Conservation (phyloP, 345 rosid genomes). For the Isatis tinctoria region DNA sequence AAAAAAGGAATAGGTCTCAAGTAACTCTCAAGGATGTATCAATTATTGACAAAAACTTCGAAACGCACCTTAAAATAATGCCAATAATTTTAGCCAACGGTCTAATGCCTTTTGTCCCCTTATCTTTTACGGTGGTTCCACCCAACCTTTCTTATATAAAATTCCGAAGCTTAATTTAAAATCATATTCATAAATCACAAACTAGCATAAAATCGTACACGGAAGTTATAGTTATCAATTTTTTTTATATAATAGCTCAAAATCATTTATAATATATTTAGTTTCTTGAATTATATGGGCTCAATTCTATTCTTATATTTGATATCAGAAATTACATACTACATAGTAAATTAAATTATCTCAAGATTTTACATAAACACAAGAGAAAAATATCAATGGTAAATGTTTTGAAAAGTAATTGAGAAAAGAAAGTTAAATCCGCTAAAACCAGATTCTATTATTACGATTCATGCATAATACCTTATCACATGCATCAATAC, state of each 20-base stretch:
- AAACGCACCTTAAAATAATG: neutral
- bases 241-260: neutral
- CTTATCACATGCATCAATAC: neutral
- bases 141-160: neutral
- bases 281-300: neutral
- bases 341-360: neutral
- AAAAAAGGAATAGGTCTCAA: neutral
- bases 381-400: neutral
- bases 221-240: neutral
- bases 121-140: slow-evolving; percentile 20
- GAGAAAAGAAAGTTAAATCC: neutral
- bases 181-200: neutral
- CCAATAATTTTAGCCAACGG: slow-evolving; percentile 26
- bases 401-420: neutral
- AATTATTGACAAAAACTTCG: slow-evolving; percentile 15
- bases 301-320: neutral
- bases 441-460: neutral
- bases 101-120: slow-evolving; percentile 31
- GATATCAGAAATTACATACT: neutral
- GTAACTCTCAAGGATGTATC: neutral
- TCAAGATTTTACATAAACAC: neutral
- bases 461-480: neutral
- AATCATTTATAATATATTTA: neutral
- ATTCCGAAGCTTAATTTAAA: neutral
- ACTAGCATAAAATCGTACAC: neutral